Conservation (phyloP, 2,329 filamentous ascomycete genomes). For the Stachybotrys echinatus region DNA sequence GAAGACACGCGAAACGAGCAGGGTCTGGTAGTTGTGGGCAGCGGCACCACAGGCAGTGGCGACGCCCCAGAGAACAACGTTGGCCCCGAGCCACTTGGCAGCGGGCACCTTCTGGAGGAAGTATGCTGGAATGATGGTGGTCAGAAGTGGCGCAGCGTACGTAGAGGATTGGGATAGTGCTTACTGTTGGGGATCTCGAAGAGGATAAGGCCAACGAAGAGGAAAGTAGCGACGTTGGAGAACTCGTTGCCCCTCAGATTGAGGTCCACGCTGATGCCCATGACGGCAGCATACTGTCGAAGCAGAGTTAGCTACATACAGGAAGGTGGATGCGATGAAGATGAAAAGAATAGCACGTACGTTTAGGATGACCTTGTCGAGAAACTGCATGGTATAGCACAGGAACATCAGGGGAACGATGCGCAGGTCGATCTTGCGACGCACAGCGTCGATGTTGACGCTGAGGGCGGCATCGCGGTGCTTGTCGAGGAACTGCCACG, state of each 20-base stretch:
- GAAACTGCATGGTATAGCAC: slow-evolving; percentile 58
- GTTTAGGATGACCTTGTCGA: slow-evolving; percentile 61
- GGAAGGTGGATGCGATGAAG: neutral
- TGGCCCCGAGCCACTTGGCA: slow-evolving; percentile 55
- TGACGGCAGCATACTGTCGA: slow-evolving; percentile 56
- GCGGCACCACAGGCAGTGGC: slow-evolving; percentile 49
- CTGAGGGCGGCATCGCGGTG: slow-evolving; percentile 31
- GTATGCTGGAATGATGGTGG: slow-evolving; percentile 31
- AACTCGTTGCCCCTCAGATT: slow-evolving; percentile 55
- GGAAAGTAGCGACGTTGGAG: slow-evolving; percentile 54
- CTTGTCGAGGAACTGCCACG: slow-evolving; percentile 39
- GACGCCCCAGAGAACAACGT: slow-evolving; percentile 55
- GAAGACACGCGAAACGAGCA: slow-evolving; percentile 52
- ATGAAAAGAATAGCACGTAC: slow-evolving; percentile 28
- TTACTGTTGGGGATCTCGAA: slow-evolving; percentile 56
- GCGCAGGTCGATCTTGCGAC: slow-evolving; percentile 52
- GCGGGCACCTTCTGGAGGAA: slow-evolving; percentile 56
- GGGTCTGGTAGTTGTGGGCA: slow-evolving; percentile 43
- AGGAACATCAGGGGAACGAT: slow-evolving; percentile 58
- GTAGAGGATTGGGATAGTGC: slow-evolving; percentile 4
- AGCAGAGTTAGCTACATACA: neutral
- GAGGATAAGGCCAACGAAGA: slow-evolving; percentile 56
- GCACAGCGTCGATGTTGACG: slow-evolving; percentile 38
- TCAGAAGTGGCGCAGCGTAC: neutral
- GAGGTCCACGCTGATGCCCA: slow-evolving; percentile 52